Base-by-base conservation (phyloP, 352 stramenopile genomes). In the Stramenopiles sp. region DNA sequence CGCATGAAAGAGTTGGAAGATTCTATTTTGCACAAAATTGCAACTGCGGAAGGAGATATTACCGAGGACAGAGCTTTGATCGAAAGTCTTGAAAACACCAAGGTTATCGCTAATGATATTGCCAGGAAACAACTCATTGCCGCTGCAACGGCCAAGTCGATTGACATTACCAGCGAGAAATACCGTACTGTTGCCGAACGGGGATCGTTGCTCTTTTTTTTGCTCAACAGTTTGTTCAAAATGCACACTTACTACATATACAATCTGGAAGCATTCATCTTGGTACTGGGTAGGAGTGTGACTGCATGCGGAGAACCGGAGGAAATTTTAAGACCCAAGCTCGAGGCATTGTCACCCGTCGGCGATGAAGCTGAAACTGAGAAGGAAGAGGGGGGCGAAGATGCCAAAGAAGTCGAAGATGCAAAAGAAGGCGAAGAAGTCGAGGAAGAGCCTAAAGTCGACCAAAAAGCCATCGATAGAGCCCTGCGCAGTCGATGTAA, bases 191-290 rank as follows among this genome's bases (percentile, higher is more conserved):
- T 97, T 73, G 92, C 92, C 1, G 92, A 91, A 2, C 84, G 92
- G 63, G 90, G 89, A 3, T 93, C 89, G 1, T 78, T 97, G 75
- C 82, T 97, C 0, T 97, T 97, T 83, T 97, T 97, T 85, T 79
- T 97, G 34, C 96, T 97, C 90, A 96, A 95, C 80, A 88, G 96
- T 74, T 91, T 97, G 76, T 89, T 87, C 79, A 97, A 97, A 81
- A 90, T 97, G 25, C 91, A 97, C 76, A 94, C 88, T 68, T 97
- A 96, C 83, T 97, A 97, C 80, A 96, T 97, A 76, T 97, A 97
- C 79, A 96, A 88, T 34, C 87, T 97, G 4, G 90, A 88, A 30
- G 92, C 90, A 0, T 98, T 98, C 85, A 92, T 96, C 74, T 88
- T 92, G 73, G 92, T 97, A 18, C 95, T 97, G 48, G n/a, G 74